Conservation (phyloP, 129 eudicot species). For the Chrysanthemum makinoi region DNA sequence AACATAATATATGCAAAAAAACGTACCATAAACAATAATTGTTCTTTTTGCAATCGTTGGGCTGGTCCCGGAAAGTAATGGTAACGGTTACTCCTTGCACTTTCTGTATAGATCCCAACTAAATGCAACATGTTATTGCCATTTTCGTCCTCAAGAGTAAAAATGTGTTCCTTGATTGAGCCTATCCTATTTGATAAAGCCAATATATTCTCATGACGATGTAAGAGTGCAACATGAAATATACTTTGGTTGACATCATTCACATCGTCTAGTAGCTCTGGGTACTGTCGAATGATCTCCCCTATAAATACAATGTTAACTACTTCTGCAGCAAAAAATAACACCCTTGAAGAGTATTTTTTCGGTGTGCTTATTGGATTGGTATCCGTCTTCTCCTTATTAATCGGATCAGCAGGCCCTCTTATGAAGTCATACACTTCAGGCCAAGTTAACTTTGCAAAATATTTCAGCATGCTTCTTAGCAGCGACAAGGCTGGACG, state of each 20-base stretch:
- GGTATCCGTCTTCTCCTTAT: not conserved
- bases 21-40: not conserved
- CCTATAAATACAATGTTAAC: not conserved
- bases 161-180: not conserved
- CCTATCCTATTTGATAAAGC: not conserved
- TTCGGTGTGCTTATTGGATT: not conserved
- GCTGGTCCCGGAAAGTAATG: not conserved
- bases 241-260: slow-evolving; percentile 11
- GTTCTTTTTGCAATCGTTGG: not conserved
- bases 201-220: not conserved
- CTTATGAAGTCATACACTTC: not conserved
- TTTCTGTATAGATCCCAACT: not conserved
- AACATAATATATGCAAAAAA: not conserved
- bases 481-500: not conserved
- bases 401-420: slow-evolving; percentile 1
- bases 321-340: not conserved
- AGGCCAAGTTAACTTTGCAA: not conserved
- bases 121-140: slow-evolving; percentile 4
- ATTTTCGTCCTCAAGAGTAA: not conserved
- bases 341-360: not conserved
- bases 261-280: not conserved
- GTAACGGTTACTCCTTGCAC: not conserved
- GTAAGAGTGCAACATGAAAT: slow-evolving; percentile 1
- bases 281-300: not conserved
- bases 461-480: not conserved